Evolutionary conservation across 257 asterid species (phyloP), one percentile per base, ranked within the genome.

Genomic region (Fraxinus pennsylvanica): DNA sequence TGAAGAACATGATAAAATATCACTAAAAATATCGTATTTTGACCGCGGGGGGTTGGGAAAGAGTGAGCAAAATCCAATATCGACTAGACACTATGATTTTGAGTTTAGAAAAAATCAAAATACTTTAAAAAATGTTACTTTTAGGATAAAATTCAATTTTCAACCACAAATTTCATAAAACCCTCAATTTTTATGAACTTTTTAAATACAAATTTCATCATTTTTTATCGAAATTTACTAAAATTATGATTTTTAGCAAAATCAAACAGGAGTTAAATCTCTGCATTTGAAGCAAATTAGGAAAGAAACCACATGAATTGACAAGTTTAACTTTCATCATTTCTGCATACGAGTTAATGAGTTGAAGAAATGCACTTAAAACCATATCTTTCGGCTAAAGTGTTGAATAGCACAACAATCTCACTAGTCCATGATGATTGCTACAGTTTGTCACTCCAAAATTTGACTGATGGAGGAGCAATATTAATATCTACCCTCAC

Each of bases 371-470:
- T 76, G 82, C 84, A 84, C 79, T 61, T 59, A 84, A 80, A 68
- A 79, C 81, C 90, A 74, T 77, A 80, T 75, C 90, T 89, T 87
- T 81, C 88, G 90, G 91, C 86, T 80, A 54, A 89, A 84, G 84
- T 83, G 82, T 86, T 83, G 85, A 89, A 84, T 86, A 84, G 74
- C 86, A 77, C 77, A 81, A 81, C 77, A 75, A 84, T 81, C 83
- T 69, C 67, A 82, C 61, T 71, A 85, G 72, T 57, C 83, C 85
- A 71, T 85, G 84, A 84, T 85, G 93, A 81, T 85, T 77, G 82
- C 67, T 75, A 80, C 85, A 76, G 65, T 76, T 79, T 73, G 82
- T 79, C 82, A 43, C 84, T 76, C 72, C 76, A 74, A 79, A 81
- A 84, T 72, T 76, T 74, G 79, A 84, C 77, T 68, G 63, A 57